A percentile compares a stretch with the other conserved stretches of the same genome.
phyloP scores from a whole-genome alignment of 202 grass and related monocot genomes.

The Digitaria exilis region DNA sequence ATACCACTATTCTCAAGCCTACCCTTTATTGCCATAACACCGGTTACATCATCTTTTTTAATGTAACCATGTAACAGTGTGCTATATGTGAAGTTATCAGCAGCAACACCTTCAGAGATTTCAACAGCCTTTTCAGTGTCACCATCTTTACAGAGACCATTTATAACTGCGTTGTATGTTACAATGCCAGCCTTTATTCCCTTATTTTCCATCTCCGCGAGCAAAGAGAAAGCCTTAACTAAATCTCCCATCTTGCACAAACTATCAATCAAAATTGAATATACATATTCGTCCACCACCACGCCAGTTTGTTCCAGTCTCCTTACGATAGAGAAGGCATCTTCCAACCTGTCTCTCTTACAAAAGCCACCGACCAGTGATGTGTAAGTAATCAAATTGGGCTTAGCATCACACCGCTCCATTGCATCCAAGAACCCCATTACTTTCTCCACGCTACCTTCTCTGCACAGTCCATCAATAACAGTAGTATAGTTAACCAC shows the following conservation, averaged over 20 bases:
- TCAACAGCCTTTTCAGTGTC: constrained; percentile 57
- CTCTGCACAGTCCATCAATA: constrained; percentile 72
- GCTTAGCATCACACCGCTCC: constrained; percentile 38
- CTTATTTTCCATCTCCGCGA: constrained; percentile 66
- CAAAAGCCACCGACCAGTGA: constrained; percentile 78
- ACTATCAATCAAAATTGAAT: constrained; percentile 69
- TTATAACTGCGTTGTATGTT: constrained; percentile 73
- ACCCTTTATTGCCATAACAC: constrained; percentile 56
- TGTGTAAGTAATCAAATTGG: constrained; percentile 82
- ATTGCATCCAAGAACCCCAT: constrained; percentile 71
- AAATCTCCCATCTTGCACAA: constrained; percentile 66
- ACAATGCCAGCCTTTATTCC: constrained; percentile 54
- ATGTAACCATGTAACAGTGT: constrained; percentile 76
- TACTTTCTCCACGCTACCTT: constrained; percentile 78
- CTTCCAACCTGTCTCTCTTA: constrained; percentile 64
- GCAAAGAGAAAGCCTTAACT: constrained; percentile 57
- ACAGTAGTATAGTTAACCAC: constrained; percentile 71
- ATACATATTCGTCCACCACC: constrained; percentile 67
- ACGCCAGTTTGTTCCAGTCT: constrained; percentile 62
- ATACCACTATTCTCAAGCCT: constrained; percentile 65
- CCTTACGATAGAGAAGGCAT: constrained; percentile 58
- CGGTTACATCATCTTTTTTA: constrained; percentile 48
- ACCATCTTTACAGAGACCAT: constrained; percentile 78
- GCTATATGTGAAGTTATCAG: constrained; percentile 89
- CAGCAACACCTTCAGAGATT: constrained; percentile 59